A percentile compares a stretch with the other conserved stretches of the same genome.
Evolutionary conservation across 2,329 filamentous ascomycete genomes (phyloP).

Genomic region (Drechmeria coniospora): DNA sequence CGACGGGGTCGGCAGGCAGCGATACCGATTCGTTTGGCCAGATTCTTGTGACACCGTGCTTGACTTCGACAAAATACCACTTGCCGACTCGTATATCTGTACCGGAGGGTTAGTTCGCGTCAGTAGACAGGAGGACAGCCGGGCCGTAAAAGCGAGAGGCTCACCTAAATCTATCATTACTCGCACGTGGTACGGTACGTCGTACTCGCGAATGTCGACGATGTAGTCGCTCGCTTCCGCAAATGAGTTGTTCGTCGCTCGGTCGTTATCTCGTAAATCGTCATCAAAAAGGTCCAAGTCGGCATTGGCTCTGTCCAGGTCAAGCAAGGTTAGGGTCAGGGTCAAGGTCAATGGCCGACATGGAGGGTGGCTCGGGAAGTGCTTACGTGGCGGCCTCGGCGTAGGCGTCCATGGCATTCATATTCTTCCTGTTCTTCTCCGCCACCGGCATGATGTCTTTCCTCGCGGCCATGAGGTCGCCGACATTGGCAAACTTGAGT

Average conservation of each 20-base stretch:
- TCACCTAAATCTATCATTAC: slow-evolving; percentile 87
- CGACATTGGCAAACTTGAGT: slow-evolving; percentile 75
- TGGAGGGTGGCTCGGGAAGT: neutral
- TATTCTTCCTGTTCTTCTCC: slow-evolving; percentile 90
- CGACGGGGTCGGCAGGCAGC: slow-evolving; percentile 85
- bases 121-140: slow-evolving; percentile 5
- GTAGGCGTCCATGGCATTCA: slow-evolving; percentile 96
- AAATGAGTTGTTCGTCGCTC: slow-evolving; percentile 59
- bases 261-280: slow-evolving; percentile 64
- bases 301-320: slow-evolving; percentile 45
- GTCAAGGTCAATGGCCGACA: too few species aligned
- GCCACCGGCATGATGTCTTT: slow-evolving; percentile 78
- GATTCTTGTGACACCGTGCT: slow-evolving; percentile 76
- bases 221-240: slow-evolving; percentile 91
- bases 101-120: slow-evolving; percentile 4
- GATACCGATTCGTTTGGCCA: slow-evolving; percentile 75
- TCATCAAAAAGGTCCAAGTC: slow-evolving; percentile 95
- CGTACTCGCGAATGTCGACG: slow-evolving; percentile 96
- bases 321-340: slow-evolving; percentile 2
- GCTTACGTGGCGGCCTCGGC: slow-evolving; percentile 81
- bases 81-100: slow-evolving; percentile 86
- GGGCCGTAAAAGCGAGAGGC: slow-evolving; percentile 2
- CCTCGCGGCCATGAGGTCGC: slow-evolving; percentile 70
- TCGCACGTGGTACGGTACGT: slow-evolving; percentile 97
- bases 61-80: slow-evolving; percentile 93